Conservation (phyloP, 768 basidiomycete species). For the Sutorius australiensis region DNA sequence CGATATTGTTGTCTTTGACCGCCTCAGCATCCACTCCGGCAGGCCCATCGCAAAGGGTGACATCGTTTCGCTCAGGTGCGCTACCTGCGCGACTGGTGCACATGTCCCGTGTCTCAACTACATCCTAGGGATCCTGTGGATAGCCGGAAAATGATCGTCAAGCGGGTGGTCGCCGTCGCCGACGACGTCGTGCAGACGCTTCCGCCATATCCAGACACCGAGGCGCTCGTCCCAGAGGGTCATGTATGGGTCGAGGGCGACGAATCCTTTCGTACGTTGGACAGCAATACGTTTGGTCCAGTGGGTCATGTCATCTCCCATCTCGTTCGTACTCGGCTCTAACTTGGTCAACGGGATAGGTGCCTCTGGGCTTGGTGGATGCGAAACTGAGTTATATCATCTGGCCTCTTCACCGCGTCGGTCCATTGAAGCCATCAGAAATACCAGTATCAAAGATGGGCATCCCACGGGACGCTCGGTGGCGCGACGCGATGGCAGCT, state of each 20-base stretch:
- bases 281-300: conserved; percentile 72
- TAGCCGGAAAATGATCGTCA: conserved; percentile 51
- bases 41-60: conserved; percentile 50
- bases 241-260: conserved; percentile 71
- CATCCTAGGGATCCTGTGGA: conserved; percentile 56
- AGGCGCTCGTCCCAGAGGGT: conserved; percentile 54
- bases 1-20: conserved; percentile 65
- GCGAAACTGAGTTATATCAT: conserved; percentile 47
- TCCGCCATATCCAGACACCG: conserved; percentile 58
- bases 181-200: conserved; percentile 64
- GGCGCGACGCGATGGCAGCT: conserved; percentile 29
- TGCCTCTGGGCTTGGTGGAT: conserved; percentile 49
- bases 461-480: conserved; percentile 19
- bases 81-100: conserved; percentile 21
- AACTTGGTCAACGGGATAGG: conserved; percentile 1
- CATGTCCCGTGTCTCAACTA: neutral
- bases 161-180: conserved; percentile 61
- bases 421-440: conserved; percentile 30
- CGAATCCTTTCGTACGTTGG: conserved; percentile 46
- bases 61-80: conserved; percentile 56
- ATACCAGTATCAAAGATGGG: conserved; percentile 16
- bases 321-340: neutral
- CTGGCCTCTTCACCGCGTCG: conserved; percentile 51
- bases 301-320: conserved; percentile 34
- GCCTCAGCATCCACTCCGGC: conserved; percentile 37